Evolutionary conservation across 805 yeast genomes (phyloP).

Genomic region (Vanderwaltozyma yarrowii): DNA sequence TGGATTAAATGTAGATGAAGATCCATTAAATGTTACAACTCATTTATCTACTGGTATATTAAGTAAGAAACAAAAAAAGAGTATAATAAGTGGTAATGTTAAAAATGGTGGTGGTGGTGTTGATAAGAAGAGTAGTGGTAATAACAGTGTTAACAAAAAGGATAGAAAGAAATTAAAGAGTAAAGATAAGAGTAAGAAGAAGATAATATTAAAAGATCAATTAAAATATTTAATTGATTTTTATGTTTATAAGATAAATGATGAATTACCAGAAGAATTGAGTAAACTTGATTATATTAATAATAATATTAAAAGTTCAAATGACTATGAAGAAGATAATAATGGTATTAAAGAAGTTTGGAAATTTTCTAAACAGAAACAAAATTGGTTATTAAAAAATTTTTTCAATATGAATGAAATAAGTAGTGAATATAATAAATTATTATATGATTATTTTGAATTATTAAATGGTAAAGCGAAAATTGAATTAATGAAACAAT

Average conservation of each 20-base stretch:
- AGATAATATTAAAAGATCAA: conserved; percentile 26
- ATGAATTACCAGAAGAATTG: conserved; percentile 17
- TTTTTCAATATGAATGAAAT: conserved; percentile 19
- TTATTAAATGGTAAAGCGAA: conserved; percentile 19
- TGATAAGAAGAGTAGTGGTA: conserved; percentile 13
- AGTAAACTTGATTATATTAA: conserved; percentile 16
- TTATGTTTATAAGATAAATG: conserved; percentile 17
- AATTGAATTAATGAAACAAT: conserved; percentile 13
- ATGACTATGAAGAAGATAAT: conserved; percentile 5
- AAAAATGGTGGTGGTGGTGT: too few species aligned
- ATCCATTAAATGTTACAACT: conserved; percentile 28
- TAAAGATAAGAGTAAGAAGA: conserved; percentile 13
- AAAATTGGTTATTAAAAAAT: conserved; percentile 29
- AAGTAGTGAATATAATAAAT: conserved; percentile 20
- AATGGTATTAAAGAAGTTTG: conserved; percentile 22
- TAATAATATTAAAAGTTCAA: background rate
- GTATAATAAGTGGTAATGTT: conserved; percentile 9
- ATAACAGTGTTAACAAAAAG: conserved; percentile 9
- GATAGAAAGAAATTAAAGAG: conserved; percentile 3
- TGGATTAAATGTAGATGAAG: conserved; percentile 8
- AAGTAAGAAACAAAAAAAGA: conserved; percentile 24
- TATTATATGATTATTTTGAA: conserved; percentile 23
- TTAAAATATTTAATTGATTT: conserved; percentile 28
- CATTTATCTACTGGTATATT: conserved; percentile 28
- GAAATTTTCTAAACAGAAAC: conserved; percentile 31